These are phyloP conservation scores for Serendipita sp. DNA, from an alignment of 768 basidiomycete species.

Conservation along the genomic window DNA sequence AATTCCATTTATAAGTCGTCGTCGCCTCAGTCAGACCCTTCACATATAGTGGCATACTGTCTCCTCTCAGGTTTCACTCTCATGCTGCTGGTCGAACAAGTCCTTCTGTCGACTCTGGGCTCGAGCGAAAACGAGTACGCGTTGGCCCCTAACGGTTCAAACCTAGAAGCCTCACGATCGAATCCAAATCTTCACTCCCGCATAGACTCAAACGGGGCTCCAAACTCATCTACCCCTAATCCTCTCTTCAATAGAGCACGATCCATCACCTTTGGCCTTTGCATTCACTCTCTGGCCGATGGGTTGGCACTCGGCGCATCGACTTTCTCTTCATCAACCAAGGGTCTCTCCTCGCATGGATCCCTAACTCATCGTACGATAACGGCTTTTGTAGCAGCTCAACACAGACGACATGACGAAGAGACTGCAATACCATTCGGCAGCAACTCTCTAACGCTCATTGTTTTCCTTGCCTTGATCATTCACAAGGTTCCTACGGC, in stretches of 20 bases:
- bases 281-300: slow-evolving; percentile 81
- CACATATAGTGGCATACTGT: slow-evolving; percentile 42
- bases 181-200: slow-evolving; percentile 28
- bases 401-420: background rate
- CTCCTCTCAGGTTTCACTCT: slow-evolving; percentile 45
- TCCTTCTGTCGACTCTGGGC: slow-evolving; percentile 19
- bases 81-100: slow-evolving; percentile 57
- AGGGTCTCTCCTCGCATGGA: background rate
- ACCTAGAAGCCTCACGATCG: slow-evolving; percentile 11
- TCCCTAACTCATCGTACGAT: background rate
- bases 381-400: background rate
- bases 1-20: background rate
- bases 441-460: slow-evolving; percentile 42
- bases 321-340: slow-evolving; percentile 23
- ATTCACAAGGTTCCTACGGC: slow-evolving; percentile 94
- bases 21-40: slow-evolving; percentile 19
- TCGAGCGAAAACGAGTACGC: slow-evolving; percentile 17
- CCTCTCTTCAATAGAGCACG: slow-evolving; percentile 28
- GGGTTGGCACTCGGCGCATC: slow-evolving; percentile 85
- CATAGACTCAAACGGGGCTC: background rate
- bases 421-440: slow-evolving; percentile 19
- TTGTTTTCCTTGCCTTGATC: slow-evolving; percentile 82
- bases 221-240: slow-evolving; percentile 9
- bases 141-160: slow-evolving; percentile 17
- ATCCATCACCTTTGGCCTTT: slow-evolving; percentile 69